A percentile compares a stretch with the other conserved stretches of the same genome.
These are phyloP conservation scores for Coemansia sp. DNA, from an alignment of 192 early-diverging fungal genomes.

Conservation along the genomic window DNA sequence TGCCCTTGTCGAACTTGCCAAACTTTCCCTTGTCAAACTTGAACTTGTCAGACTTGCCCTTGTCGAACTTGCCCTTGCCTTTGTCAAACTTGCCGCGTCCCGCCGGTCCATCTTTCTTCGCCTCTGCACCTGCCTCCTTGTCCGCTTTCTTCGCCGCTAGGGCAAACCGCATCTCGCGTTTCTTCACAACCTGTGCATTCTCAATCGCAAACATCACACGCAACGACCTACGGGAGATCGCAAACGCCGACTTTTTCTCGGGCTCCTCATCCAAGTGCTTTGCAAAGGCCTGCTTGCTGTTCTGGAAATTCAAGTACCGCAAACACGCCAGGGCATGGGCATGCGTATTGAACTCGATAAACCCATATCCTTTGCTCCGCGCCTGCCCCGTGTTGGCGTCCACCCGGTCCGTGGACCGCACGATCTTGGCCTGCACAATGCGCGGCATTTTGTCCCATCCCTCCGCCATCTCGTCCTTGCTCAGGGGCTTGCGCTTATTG, in stretches of 20 bases:
- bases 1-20: too few relatives aligned
- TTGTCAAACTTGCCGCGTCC: too few relatives aligned
- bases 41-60: too few relatives aligned
- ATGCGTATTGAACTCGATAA: conserved; percentile 86
- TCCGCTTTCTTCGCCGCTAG: conserved; percentile 10
- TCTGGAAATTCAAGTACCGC: conserved; percentile 85
- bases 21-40: too few relatives aligned
- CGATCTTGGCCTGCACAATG: conserved; percentile 77
- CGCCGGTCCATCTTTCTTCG: not conserved
- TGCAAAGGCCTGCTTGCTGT: conserved; percentile 58
- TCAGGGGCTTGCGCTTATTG: conserved; percentile 54
- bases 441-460: conserved; percentile 60
- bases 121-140: not conserved
- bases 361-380: conserved; percentile 85
- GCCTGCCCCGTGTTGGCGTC: conserved; percentile 67
- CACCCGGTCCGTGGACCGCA: conserved; percentile 72
- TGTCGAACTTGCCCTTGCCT: too few relatives aligned
- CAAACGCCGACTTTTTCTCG: conserved; percentile 25
- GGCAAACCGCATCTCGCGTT: conserved; percentile 55
- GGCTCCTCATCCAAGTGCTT: conserved; percentile 48
- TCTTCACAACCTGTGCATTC: conserved; percentile 75
- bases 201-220: conserved; percentile 89
- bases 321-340: conserved; percentile 90
- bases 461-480: conserved; percentile 61
- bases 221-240: conserved; percentile 42